Base-by-base conservation (phyloP, 768 basidiomycete genomes). In the Cubamyces sp. region DNA sequence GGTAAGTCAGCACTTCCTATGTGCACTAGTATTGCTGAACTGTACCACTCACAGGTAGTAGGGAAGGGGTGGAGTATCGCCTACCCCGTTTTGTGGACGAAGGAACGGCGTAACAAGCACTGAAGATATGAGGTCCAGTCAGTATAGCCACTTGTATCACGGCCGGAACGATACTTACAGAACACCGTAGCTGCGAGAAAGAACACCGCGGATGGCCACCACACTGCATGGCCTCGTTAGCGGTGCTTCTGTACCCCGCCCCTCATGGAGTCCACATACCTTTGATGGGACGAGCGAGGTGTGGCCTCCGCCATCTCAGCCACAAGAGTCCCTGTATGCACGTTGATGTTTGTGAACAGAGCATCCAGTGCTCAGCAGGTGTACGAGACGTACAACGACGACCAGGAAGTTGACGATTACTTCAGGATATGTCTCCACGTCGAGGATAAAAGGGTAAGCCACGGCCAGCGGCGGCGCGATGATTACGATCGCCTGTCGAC, bases 381-480 rank as follows among this genome's bases (percentile, higher is more conserved):
- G 16, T 23, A 8, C 21, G 12, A 28, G 19, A 73, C 82, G 12
- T 64, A 84, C 84, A 16, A 80, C 30, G 34, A 85, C 76, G 46
- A 86, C 77, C 64, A 85, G 82, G 4, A 86, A 68, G 59, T 82
- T 81, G 66, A 87, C 79, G 26, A 86, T 83, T 55, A 85, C 84
- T 34, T 43, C 61, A 2, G 85, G 82, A 62, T 86, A 79, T 37
- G 77, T 82, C 69, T 75, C 76, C 11, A 87, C 76, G 57, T 87
- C 84, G 3, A 87, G 74, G 55, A 87, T 87, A 60, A 87, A 87
- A 0, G 85, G 84, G 66, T 86, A 86, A 0, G 76, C 85, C 5
- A 85, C 77, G 3, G 70, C 63, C 2, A 79, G 76, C 0, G 85
- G 85, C 0, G 84, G 84, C 0, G 68, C 84, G 45, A 85, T 67